phyloP scores from a whole-genome alignment of 352 stramenopile genomes.

The Globisporangium solare region DNA sequence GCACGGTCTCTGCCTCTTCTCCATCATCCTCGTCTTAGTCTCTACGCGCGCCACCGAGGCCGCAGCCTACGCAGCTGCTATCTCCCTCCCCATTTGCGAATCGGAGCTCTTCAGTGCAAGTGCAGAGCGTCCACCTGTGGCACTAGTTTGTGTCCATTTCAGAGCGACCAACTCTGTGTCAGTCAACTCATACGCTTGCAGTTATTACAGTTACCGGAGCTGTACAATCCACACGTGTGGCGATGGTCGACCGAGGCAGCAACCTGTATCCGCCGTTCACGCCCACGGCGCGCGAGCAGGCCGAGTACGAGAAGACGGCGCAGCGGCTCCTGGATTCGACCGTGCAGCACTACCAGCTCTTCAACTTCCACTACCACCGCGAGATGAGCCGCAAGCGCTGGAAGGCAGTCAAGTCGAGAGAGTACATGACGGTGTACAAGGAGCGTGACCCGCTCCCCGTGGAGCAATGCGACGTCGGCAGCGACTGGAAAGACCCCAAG shows the following conservation, averaged over 20 bases:
- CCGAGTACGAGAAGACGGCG: conserved; percentile 12
- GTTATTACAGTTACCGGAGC: no score
- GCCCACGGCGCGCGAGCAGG: conserved; percentile 16
- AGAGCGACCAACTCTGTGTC: no score
- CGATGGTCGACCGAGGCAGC: background rate
- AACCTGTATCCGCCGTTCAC: conserved; percentile 18
- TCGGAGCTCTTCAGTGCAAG: background rate
- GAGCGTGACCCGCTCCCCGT: conserved; percentile 7
- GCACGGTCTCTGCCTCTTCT: no score
- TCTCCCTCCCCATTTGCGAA: background rate
- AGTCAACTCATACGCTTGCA: no score
- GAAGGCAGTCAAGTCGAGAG: conserved; percentile 26
- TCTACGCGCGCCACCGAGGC: no score
- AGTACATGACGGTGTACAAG: conserved; percentile 31
- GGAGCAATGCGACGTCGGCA: background rate
- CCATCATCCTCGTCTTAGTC: no score
- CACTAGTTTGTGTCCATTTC: background rate
- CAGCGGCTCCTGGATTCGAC: conserved; percentile 19
- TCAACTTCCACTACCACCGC: conserved; percentile 21
- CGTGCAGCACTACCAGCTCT: conserved; percentile 23
- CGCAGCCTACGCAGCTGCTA: no score
- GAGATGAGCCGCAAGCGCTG: conserved; percentile 23
- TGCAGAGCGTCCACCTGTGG: background rate
- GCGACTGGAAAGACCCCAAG: conserved; percentile 13
- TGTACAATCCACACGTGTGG: no score